Evolutionary conservation across 768 basidiomycete species (phyloP).

Genomic region (Boletus pseudopeckii): DNA sequence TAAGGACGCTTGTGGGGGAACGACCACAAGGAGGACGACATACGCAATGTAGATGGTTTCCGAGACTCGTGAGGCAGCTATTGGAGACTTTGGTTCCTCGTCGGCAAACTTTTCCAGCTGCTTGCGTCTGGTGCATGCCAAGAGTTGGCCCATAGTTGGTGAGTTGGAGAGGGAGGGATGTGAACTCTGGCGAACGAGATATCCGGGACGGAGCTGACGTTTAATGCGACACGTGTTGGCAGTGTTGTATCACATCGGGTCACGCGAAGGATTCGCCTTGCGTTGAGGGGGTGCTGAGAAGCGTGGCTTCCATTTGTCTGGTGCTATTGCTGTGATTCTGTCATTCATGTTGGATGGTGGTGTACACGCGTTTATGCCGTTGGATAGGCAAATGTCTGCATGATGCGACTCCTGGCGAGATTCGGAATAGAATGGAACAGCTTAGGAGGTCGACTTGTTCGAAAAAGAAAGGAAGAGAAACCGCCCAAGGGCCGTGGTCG

Average conservation of each 20-base stretch:
- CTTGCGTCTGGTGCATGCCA: conserved; percentile 26
- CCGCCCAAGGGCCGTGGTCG: neutral
- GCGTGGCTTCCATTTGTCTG: conserved; percentile 22
- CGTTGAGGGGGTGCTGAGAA: conserved; percentile 25
- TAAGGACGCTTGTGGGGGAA: conserved; percentile 16
- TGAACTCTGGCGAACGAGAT: conserved; percentile 22
- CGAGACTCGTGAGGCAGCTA: conserved; percentile 8
- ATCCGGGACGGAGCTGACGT: conserved; percentile 26
- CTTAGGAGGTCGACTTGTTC: conserved; percentile 1
- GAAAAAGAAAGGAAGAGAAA: conserved; percentile 10
- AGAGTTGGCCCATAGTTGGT: conserved; percentile 28
- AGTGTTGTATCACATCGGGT: conserved; percentile 28
- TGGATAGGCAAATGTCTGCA: conserved; percentile 3
- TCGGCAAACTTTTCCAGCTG: conserved; percentile 24
- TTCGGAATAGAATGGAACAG: conserved; percentile 10
- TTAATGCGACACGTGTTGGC: conserved; percentile 28
- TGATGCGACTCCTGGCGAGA: conserved; percentile 11
- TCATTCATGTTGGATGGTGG: conserved; percentile 9
- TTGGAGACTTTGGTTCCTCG: conserved; percentile 24
- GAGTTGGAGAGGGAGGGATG: conserved; percentile 11
- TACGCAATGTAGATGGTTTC: conserved; percentile 31
- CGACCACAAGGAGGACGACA: conserved; percentile 5
- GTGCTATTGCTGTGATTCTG: conserved; percentile 16
- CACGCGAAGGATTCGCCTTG: conserved; percentile 26
- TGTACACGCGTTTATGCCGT: conserved; percentile 21